phyloP scores from a whole-genome alignment of 2,329 filamentous ascomycete genomes.

The Lasiodiplodia sp. region DNA sequence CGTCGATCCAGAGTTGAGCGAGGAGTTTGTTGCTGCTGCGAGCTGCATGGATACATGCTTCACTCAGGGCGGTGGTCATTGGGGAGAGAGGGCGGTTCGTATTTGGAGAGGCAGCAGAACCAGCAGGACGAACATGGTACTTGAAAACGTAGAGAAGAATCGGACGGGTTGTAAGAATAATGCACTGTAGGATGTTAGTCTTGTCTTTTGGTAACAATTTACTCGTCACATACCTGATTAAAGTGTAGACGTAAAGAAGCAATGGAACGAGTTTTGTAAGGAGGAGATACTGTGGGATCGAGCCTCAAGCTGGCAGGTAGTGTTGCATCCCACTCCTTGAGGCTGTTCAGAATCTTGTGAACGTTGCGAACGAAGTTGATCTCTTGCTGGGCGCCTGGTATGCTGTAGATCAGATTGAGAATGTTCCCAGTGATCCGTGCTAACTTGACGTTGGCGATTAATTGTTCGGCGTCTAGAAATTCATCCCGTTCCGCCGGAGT shows the following conservation, averaged over 20 bases:
- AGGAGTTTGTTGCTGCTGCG: conserved; percentile 37
- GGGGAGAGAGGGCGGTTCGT: conserved; percentile 36
- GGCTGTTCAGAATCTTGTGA: conserved; percentile 48
- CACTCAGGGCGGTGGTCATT: conserved; percentile 41
- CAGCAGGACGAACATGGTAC: conserved; percentile 31
- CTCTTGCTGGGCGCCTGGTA: conserved; percentile 34
- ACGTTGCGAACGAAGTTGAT: conserved; percentile 43
- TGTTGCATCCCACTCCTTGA: conserved; percentile 49
- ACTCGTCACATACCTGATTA: conserved; percentile 23
- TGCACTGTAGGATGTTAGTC: conserved; percentile 40
- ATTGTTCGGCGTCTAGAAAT: conserved; percentile 47
- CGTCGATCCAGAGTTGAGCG: conserved; percentile 38
- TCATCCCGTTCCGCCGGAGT: conserved; percentile 44
- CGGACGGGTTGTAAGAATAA: conserved; percentile 49
- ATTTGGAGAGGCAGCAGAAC: conserved; percentile 22
- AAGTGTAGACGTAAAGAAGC: conserved; percentile 28
- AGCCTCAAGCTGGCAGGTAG: conserved; percentile 45
- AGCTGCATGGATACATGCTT: conserved; percentile 41
- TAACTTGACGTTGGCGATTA: conserved; percentile 48
- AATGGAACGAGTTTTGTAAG: conserved; percentile 24
- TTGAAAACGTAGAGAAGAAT: conserved; percentile 50
- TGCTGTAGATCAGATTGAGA: conserved; percentile 38
- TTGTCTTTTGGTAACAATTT: neutral
- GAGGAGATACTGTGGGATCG: conserved; percentile 41
- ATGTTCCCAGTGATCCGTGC: conserved; percentile 48